These are phyloP conservation scores for Endoconidiophora laricicola DNA, from an alignment of 2,329 filamentous ascomycete genomes.

Conservation along the genomic window DNA sequence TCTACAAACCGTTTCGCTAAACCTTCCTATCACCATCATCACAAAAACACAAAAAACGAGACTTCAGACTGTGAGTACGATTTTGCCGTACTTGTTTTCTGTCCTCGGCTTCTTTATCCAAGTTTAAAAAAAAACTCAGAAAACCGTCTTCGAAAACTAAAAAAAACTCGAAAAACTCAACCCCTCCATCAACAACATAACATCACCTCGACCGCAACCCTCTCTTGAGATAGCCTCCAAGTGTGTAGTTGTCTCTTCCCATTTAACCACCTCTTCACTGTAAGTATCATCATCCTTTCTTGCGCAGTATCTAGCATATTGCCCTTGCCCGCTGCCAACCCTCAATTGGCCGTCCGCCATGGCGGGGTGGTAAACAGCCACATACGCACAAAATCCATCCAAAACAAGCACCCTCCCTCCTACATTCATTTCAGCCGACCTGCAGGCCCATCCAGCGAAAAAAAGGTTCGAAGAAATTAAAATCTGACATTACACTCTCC, in stretches of 20 bases:
- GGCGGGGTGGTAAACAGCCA: not conserved
- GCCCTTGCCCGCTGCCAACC: too few relatives aligned
- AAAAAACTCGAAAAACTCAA: conserved; percentile 46
- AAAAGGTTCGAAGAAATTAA: too few relatives aligned
- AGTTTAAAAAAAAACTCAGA: conserved; percentile 14
- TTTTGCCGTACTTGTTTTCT: conserved; percentile 40
- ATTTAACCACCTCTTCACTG: conserved; percentile 10
- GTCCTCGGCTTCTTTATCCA: conserved; percentile 37
- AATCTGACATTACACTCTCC: not conserved
- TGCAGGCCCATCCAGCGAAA: too few relatives aligned
- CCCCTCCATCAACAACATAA: conserved; percentile 29
- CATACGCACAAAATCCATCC: too few relatives aligned
- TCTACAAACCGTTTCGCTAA: conserved; percentile 28
- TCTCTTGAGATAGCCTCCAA: conserved; percentile 10
- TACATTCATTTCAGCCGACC: too few relatives aligned
- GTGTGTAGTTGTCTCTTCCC: conserved; percentile 9
- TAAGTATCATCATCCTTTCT: not conserved
- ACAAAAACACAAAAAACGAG: conserved; percentile 28
- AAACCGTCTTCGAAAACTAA: conserved; percentile 24
- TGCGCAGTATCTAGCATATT: too few relatives aligned
- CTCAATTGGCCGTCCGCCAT: not conserved
- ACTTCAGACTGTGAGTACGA: conserved; percentile 39
- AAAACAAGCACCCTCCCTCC: too few relatives aligned
- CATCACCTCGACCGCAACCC: conserved; percentile 17
- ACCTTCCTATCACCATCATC: conserved; percentile 29